Percentiles rank a stretch among this genome's conserved stretches.
These are phyloP conservation scores for Kalaharituber pfeilii DNA, from an alignment of 2,329 filamentous ascomycete species.

Conservation along the genomic window DNA sequence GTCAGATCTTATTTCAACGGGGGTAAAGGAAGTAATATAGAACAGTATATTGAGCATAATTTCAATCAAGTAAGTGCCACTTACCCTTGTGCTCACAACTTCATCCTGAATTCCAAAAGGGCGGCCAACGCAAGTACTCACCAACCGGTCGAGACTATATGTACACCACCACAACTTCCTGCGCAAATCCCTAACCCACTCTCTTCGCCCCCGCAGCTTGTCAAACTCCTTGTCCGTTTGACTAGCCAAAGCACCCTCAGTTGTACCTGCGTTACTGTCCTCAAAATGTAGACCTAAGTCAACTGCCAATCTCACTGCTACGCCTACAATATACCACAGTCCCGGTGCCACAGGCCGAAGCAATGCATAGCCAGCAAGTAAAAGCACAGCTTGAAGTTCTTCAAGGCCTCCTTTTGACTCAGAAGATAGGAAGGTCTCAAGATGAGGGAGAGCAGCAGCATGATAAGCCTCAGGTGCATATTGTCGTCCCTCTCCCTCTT, in stretches of 20 bases:
- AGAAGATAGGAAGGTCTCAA: constrained; percentile 68
- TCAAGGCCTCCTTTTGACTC: constrained; percentile 76
- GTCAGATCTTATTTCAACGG: constrained; percentile 6
- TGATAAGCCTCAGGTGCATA: constrained; percentile 88
- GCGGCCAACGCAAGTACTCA: constrained; percentile 80
- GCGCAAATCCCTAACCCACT: constrained; percentile 74
- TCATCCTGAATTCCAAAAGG: constrained; percentile 94
- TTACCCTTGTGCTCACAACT: constrained; percentile 68
- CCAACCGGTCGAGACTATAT: constrained; percentile 85
- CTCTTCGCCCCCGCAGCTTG: constrained; percentile 47
- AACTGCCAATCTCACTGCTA: constrained; percentile 74
- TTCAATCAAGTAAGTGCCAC: too few relatives aligned
- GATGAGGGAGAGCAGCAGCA: constrained; percentile 77
- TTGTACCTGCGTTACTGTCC: constrained; percentile 42
- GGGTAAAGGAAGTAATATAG: neutral
- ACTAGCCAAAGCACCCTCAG: constrained; percentile 35
- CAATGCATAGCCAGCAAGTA: constrained; percentile 80
- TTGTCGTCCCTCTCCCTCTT: constrained; percentile 35
- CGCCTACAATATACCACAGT: constrained; percentile 92
- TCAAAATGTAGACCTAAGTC: constrained; percentile 88
- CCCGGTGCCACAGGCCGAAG: constrained; percentile 82
- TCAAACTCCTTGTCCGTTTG: constrained; percentile 28
- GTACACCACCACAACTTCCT: constrained; percentile 92
- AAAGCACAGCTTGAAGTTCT: constrained; percentile 78
- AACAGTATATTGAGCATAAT: neutral